Evolutionary conservation across 139 green algal genomes (phyloP).

Genomic region (Auxenochlorella pyrenoidosa): DNA sequence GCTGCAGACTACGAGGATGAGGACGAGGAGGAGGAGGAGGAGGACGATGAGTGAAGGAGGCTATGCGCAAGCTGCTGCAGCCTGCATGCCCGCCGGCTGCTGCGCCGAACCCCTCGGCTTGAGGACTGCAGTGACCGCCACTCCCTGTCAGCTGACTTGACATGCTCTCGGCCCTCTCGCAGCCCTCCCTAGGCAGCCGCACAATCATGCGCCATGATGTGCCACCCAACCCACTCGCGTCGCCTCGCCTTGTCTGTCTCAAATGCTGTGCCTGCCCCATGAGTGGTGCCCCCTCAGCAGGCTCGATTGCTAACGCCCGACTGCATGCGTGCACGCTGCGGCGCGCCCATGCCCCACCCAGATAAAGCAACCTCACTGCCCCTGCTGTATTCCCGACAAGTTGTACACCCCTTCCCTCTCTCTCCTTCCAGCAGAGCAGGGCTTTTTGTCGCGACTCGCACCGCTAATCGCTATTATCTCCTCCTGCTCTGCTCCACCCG

Average conservation of each 20-base stretch:
- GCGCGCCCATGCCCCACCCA: background rate
- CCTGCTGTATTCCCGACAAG: background rate
- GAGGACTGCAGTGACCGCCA: background rate
- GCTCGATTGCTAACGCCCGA: too few relatives aligned
- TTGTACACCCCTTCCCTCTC: background rate
- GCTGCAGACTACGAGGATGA: background rate
- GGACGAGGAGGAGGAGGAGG: constrained; percentile 13
- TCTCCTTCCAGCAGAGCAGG: background rate
- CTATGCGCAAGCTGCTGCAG: too few relatives aligned
- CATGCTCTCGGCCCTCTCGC: background rate
- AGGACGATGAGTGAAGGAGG: constrained; percentile 1
- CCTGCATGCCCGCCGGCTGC: background rate
- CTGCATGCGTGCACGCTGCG: too few relatives aligned
- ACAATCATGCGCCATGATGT: background rate
- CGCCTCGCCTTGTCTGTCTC: background rate
- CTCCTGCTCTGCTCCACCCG: too few relatives aligned
- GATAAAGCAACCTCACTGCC: background rate
- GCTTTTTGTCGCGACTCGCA: background rate
- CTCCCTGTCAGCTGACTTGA: background rate
- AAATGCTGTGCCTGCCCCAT: background rate
- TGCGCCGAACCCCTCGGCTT: background rate
- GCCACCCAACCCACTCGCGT: too few relatives aligned
- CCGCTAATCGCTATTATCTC: too few relatives aligned
- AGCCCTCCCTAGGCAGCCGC: background rate
- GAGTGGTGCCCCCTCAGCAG: background rate